Evolutionary conservation across 1,284 basidiomycete species (phyloP).

Genomic region (Moesziomyces antarcticus): DNA sequence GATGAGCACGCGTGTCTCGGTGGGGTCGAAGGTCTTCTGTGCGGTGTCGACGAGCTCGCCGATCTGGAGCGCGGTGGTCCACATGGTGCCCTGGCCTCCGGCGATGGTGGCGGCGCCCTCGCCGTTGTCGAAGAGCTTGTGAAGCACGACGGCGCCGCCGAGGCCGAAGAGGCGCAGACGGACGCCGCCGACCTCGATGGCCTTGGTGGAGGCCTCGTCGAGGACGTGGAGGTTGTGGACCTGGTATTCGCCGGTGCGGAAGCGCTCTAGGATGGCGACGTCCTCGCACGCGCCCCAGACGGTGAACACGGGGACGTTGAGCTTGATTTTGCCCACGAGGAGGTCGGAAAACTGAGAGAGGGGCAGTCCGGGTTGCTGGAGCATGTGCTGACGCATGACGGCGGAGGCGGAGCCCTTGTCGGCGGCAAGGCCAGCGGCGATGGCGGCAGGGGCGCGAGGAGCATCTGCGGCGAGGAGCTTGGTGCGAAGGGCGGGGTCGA

Average conservation of each 20-base stretch:
- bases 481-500: slow-evolving; percentile 81
- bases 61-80: slow-evolving; percentile 96
- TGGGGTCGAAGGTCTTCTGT: slow-evolving; percentile 85
- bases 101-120: slow-evolving; percentile 95
- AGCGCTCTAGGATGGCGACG: slow-evolving; percentile 89
- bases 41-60: slow-evolving; percentile 98
- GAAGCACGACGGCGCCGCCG: slow-evolving; percentile 92
- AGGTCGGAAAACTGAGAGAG: slow-evolving; percentile 95
- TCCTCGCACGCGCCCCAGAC: slow-evolving; percentile 99
- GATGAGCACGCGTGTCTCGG: slow-evolving; percentile 92
- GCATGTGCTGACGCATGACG: slow-evolving; percentile 66
- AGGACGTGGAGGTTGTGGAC: slow-evolving; percentile 83
- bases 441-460: slow-evolving; percentile 68
- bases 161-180: slow-evolving; percentile 92
- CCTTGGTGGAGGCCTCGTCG: slow-evolving; percentile 91
- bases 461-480: slow-evolving; percentile 78
- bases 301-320: slow-evolving; percentile 85
- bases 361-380: slow-evolving; percentile 58
- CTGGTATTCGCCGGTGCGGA: slow-evolving; percentile 82
- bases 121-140: slow-evolving; percentile 98
- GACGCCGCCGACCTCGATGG: slow-evolving; percentile 90
- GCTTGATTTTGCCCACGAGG: slow-evolving; percentile 74
- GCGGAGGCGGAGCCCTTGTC: slow-evolving; percentile 31
- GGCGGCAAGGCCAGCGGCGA: slow-evolving; percentile 41
- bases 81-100: slow-evolving; percentile 97